Conservation (phyloP, 441 rosid species). For the Euphorbia celastroides region DNA sequence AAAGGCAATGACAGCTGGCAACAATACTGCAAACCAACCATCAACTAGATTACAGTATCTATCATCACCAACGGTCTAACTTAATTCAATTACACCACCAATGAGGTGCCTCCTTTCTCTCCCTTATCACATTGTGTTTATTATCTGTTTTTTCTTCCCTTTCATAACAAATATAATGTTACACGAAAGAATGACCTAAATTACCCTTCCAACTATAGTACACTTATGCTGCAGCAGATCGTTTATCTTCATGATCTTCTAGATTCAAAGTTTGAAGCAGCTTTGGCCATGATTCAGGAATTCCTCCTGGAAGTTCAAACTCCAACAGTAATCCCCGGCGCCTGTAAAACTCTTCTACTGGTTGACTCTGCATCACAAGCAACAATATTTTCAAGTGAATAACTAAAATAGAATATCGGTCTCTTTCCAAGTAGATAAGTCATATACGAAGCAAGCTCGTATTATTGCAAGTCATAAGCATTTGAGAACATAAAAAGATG, state of each 20-base stretch:
- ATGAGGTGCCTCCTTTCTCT: constrained; percentile 15
- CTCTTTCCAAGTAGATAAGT: not conserved
- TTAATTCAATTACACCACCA: constrained; percentile 10
- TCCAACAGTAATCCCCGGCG: constrained; percentile 66
- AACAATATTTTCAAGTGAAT: not conserved
- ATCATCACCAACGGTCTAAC: constrained; percentile 6
- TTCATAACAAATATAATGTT: constrained; percentile 23
- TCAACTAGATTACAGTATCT: constrained; percentile 5
- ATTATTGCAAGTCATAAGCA: too few species aligned
- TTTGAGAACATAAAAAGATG: not conserved
- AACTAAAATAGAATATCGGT: not conserved
- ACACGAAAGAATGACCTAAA: constrained; percentile 57
- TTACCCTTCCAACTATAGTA: constrained; percentile 25
- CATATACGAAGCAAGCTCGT: too few species aligned
- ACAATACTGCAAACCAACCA: constrained; percentile 4
- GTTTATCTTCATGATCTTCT: constrained; percentile 52
- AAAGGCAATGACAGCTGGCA: constrained; percentile 10
- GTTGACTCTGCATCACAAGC: constrained; percentile 61
- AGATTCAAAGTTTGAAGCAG: constrained; percentile 83
- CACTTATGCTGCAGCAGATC: constrained; percentile 56
- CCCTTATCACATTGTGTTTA: constrained; percentile 12
- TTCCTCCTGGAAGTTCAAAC: constrained; percentile 94
- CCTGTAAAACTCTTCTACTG: constrained; percentile 82
- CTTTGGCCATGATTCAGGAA: constrained; percentile 95
- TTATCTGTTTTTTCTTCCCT: constrained; percentile 3